Base-by-base conservation (phyloP, 2,329 filamentous ascomycete species). In the Endocalyx cinctus region DNA sequence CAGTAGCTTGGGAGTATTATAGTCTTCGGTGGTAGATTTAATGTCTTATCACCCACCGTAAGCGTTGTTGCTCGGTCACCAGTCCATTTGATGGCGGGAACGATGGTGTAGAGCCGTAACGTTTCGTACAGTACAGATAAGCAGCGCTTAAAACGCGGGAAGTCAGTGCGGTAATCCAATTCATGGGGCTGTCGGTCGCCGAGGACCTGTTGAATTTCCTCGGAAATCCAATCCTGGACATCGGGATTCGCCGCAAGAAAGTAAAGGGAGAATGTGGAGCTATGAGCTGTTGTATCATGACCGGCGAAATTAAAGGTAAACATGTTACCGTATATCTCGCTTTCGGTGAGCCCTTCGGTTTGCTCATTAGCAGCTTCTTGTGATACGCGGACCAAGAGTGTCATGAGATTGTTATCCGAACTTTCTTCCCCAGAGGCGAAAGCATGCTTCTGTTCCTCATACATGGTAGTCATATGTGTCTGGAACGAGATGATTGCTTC, bases 211-310 rank as follows among this genome's bases (percentile, higher is more conserved):
- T 38, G 22, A 5, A 69, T 46, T 32, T 69, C 67, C 31, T 68
- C 58, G 0, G 54, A 46, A 0, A 69, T 29, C 66, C 66, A 72
- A 4, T 63, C 56, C 37, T 73, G 70, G 3, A 67, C 57, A 4
- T 61, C 49, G 0, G 62, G 66, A 25, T 67, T 41, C 0, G 59
- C 55, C 2, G 70, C 67, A 2, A 75, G 54, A 7, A 69, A 61
- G 6, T 62, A 46, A 1, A 69, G 46, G 1, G 59, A 51, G 32
- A 62, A 71, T 1, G 59, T 57, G 5, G 72, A 45, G 0, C 62
- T 63, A 17, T 67, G 62, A 1, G 69, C 65, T 0, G 68, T 69
- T 0, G 69, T 72, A 37, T 74, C 70, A 36, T 72, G 67, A 1
- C 70, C 70, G 0, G 70, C 70, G 30, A 49, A 49, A 28, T 43